Conservation (phyloP, 1,284 basidiomycete genomes). For the Chalciporus sp. region DNA sequence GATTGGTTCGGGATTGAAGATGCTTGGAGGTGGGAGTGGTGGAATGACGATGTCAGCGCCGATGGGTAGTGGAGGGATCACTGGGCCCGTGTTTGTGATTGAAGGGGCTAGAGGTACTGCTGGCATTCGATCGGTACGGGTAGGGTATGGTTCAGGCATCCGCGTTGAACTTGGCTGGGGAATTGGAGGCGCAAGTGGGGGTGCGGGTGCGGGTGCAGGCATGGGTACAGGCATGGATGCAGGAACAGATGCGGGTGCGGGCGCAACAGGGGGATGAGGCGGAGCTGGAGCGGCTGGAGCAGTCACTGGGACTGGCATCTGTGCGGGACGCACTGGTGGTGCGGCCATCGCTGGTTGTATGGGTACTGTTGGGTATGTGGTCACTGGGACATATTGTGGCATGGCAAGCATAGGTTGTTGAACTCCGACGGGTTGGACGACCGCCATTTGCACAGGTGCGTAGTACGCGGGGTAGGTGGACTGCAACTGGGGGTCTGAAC, state of each 20-base stretch:
- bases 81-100: not conserved
- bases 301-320: slow-evolving; percentile 20
- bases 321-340: slow-evolving; percentile 10
- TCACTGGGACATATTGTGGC: slow-evolving; percentile 32
- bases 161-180: slow-evolving; percentile 5
- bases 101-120: not conserved
- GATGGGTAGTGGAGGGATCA: slow-evolving; percentile 20
- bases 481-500: slow-evolving; percentile 27
- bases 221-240: not conserved
- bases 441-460: slow-evolving; percentile 29
- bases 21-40: slow-evolving; percentile 25
- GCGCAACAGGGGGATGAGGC: not conserved
- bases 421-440: slow-evolving; percentile 22
- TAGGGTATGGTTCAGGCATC: slow-evolving; percentile 26
- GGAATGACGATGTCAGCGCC: slow-evolving; percentile 24
- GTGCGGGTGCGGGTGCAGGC: not conserved
- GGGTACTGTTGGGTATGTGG: slow-evolving; percentile 18
- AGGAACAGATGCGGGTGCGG: not conserved
- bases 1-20: slow-evolving; percentile 3
- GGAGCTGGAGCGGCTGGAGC: not conserved
- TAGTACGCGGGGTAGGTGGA: slow-evolving; percentile 30
- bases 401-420: slow-evolving; percentile 32
- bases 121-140: not conserved
- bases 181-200: not conserved
- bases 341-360: slow-evolving; percentile 15